phyloP scores from a whole-genome alignment of 1,284 basidiomycete species.

The Pseudozyma flocculosa region DNA sequence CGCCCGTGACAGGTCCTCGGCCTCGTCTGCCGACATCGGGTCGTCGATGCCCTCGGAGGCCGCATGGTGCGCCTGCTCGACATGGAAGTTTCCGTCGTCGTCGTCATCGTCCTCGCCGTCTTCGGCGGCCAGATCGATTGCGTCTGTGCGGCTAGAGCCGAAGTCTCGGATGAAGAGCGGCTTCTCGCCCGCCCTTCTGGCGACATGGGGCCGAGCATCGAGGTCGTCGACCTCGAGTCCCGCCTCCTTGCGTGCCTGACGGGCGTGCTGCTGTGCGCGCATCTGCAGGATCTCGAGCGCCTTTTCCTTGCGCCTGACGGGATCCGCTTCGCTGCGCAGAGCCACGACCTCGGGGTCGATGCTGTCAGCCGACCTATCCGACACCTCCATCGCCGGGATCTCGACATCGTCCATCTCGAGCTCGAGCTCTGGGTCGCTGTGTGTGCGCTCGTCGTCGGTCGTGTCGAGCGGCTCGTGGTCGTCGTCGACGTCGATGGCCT shows the following conservation, averaged over 20 bases:
- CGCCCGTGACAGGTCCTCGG: conserved; percentile 40
- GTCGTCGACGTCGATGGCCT: conserved; percentile 75
- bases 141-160: conserved; percentile 1
- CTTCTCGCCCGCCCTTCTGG: conserved; percentile 5
- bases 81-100: background rate
- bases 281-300: conserved; percentile 36
- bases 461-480: conserved; percentile 35
- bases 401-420: conserved; percentile 53
- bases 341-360: conserved; percentile 39
- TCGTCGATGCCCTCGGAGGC: conserved; percentile 7
- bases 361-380: background rate
- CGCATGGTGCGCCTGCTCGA: conserved; percentile 5
- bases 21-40: conserved; percentile 36
- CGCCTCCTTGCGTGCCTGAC: conserved; percentile 37
- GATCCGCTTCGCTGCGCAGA: conserved; percentile 30
- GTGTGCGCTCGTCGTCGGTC: conserved; percentile 24
- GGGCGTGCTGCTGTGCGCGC: conserved; percentile 41
- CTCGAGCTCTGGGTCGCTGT: conserved; percentile 26
- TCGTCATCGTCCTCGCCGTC: conserved; percentile 11
- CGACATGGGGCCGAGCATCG: background rate
- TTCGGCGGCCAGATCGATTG: conserved; percentile 28
- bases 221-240: conserved; percentile 36
- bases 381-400: conserved; percentile 13
- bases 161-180: conserved; percentile 24
- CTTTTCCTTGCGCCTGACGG: conserved; percentile 39